phyloP scores from a whole-genome alignment of 2,329 filamentous ascomycete species.

The Aspergillus sp. region DNA sequence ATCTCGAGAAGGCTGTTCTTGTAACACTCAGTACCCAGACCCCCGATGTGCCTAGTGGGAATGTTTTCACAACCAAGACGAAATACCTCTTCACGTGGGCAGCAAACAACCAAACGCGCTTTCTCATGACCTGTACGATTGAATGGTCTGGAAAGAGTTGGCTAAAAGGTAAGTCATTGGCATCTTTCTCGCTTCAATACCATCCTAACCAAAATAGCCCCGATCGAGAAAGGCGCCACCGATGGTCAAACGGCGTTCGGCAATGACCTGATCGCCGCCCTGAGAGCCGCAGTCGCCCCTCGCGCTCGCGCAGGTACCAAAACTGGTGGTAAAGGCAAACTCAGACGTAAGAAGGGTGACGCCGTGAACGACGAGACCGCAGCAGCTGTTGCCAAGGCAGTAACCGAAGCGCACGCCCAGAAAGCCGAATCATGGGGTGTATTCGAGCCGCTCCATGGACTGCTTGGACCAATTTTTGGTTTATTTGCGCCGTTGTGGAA shows the following conservation, averaged over 20 bases:
- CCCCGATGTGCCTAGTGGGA: slow-evolving; percentile 92
- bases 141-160: slow-evolving; percentile 99
- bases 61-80: slow-evolving; percentile 87
- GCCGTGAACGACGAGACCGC: slow-evolving; percentile 32
- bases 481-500: slow-evolving; percentile 70
- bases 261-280: slow-evolving; percentile 71
- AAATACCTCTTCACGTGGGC: slow-evolving; percentile 94
- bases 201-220: slow-evolving; percentile 58
- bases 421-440: slow-evolving; percentile 67
- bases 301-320: slow-evolving; percentile 58
- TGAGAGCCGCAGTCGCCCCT: slow-evolving; percentile 71
- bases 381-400: slow-evolving; percentile 47
- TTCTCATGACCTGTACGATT: slow-evolving; percentile 84
- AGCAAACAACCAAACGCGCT: slow-evolving; percentile 76
- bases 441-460: slow-evolving; percentile 72
- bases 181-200: background rate
- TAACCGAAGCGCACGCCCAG: slow-evolving; percentile 39
- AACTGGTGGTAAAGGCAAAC: slow-evolving; percentile 56
- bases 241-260: slow-evolving; percentile 85
- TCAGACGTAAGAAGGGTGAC: slow-evolving; percentile 60
- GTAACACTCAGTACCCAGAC: slow-evolving; percentile 83
- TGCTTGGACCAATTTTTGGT: slow-evolving; percentile 69
- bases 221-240: slow-evolving; percentile 92
- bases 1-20: slow-evolving; percentile 82
- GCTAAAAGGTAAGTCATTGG: slow-evolving; percentile 72